Evolutionary conservation across 2,329 filamentous ascomycete species (phyloP), one percentile per base, ranked within the genome.

Genomic region (Exophiala calicioides): DNA sequence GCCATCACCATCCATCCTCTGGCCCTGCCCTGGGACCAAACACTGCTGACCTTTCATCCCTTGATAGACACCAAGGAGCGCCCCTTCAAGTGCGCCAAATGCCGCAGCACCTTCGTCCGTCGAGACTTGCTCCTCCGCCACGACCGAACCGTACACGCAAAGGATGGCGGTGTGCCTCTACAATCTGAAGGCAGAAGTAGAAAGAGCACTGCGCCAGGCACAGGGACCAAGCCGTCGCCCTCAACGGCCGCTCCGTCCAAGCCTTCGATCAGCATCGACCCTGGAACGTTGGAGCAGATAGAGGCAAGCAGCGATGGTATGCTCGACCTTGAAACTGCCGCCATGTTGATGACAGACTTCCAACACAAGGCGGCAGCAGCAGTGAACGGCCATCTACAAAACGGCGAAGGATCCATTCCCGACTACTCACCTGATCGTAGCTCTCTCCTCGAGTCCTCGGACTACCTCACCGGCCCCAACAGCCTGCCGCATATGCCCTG

Each of bases 1-100:
- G 44, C 53, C 47, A 52, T 51, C 47, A 42, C 32, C 32, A 34
- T 42, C 27, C 33, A 34, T 19, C 41, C 26, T 36, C 30, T 37
- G 19, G 34, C 33, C 19, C 19, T 23, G 24, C 37, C 33, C 19
- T 24, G 10, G 32, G 19, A 23, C 46, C 48, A 30, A 49, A 49
- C 38, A 45, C 42, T 37, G 34, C 39, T 53, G 53, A 48, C 48
- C 27, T 19, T 29, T 37, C 27, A 43, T 48, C 39, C 31, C 40
- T 40, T 15, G 47, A 52, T 70, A 97, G 91, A 97, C 71, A 98
- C 93, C 57, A 98, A 98, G 74, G 93, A 97, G 72, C 85, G 93
- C 55, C 93, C 93, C 27, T 98, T 98, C 80, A 97, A 97, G 70
- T 98, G 93, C 73, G 80, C 89, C 76, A 98, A 98, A 75, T 98